Evolutionary conservation across 352 stramenopile species (phyloP), one percentile per base, ranked within the genome.

Genomic region (Globisporangium echinulatum): DNA sequence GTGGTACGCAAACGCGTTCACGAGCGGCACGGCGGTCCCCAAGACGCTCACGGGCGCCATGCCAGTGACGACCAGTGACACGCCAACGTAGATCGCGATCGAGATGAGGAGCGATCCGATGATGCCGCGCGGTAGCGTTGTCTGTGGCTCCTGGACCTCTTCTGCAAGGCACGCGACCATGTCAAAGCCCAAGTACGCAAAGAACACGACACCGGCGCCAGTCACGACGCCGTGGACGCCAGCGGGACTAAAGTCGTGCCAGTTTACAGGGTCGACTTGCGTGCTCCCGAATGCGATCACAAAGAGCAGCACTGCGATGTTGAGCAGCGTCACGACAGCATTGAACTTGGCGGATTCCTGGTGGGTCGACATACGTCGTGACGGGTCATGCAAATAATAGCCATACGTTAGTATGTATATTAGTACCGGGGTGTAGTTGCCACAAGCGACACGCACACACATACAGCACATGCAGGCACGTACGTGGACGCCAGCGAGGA

Each of bases 341-440:
- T 97, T 97, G 65, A 97, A 96, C 57, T 85, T 92, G 60, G 87
- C 81, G n/a, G 85, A 96, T 80, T 97, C 92, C 81, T 97, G 68
- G 25, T 33, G 48, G 5, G 56, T 40, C 47, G 5, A 52, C 38
- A 36, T 33, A 2, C 49, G 33, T n/a, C 11, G 14, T 33, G 14
- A 44, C 17, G 49, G 6, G n/a, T 58, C 58, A 62, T 5, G n/a
- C 37, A 43, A 6, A 54, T 25, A 52, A 62, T 25, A n/a, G 36
- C 25, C 25, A 33, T 33, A 33, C 25, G 25, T 33, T 33, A 33
- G 25, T 33, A 3, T 33, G 25, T 33, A 33, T 3, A 33, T 33
- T 3, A 33, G 25, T 3, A 33, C 37, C 11, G 48, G 48, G 1
- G 50, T 44, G 37, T 40, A 5, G 56, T 8, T 38, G 3, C 7